Conservation (phyloP, 345 rosid species). For the Gossypioides kirkii region DNA sequence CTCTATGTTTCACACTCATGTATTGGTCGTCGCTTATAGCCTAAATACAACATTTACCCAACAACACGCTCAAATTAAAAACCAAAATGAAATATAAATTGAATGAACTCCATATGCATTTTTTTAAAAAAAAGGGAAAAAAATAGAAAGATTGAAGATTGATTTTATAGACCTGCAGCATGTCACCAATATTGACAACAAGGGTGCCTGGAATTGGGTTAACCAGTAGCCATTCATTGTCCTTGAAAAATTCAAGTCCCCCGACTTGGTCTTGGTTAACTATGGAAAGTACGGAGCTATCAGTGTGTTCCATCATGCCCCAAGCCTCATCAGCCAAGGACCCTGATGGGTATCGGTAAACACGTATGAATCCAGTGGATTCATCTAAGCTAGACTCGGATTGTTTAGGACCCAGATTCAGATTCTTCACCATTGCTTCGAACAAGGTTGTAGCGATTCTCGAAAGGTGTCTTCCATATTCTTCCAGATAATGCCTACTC, state of each 20-base stretch:
- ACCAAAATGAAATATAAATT: background rate
- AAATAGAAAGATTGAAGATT: background rate
- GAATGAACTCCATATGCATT: background rate
- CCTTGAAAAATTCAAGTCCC: conserved; percentile 67
- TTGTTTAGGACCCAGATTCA: conserved; percentile 33
- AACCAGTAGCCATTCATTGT: conserved; percentile 49
- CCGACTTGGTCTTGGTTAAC: conserved; percentile 47
- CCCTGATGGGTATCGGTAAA: conserved; percentile 52
- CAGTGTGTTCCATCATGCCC: conserved; percentile 71
- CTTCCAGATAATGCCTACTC: conserved; percentile 45
- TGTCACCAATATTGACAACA: conserved; percentile 69
- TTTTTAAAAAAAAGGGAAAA: background rate
- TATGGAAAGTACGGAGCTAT: conserved; percentile 74
- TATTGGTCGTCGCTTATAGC: conserved; percentile 68
- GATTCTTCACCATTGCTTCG: conserved; percentile 39
- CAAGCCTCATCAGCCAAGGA: background rate
- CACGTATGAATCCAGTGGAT: conserved; percentile 50
- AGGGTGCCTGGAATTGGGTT: conserved; percentile 45
- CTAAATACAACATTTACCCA: conserved; percentile 25
- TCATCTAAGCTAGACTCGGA: conserved; percentile 35
- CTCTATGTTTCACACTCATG: conserved; percentile 65
- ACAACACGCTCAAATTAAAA: background rate
- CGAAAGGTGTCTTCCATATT: conserved; percentile 58
- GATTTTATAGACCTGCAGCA: conserved; percentile 64
- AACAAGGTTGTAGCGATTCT: conserved; percentile 46